phyloP scores from a whole-genome alignment of 1,139 yeast species.

The Diutina rugosa region DNA sequence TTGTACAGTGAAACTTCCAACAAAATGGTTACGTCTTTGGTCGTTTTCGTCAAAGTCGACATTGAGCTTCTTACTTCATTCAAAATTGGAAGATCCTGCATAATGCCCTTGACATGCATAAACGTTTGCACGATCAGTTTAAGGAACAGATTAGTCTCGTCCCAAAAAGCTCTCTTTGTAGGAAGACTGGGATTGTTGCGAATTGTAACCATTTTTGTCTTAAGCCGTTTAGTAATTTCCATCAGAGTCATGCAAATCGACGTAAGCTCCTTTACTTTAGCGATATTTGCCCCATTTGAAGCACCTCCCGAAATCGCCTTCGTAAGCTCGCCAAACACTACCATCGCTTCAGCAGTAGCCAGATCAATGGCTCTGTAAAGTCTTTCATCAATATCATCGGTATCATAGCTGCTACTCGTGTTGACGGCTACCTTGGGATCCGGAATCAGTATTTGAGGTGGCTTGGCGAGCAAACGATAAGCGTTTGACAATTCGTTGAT shows the following conservation, averaged over 20 bases:
- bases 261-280: conserved; percentile 67
- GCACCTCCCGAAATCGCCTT: conserved; percentile 69
- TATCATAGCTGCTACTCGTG: conserved; percentile 6
- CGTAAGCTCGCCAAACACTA: conserved; percentile 68
- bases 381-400: conserved; percentile 58
- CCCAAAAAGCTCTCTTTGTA: conserved; percentile 66
- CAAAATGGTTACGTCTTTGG: conserved; percentile 79
- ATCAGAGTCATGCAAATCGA: conserved; percentile 68
- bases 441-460: not conserved
- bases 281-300: conserved; percentile 22
- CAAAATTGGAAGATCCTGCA: conserved; percentile 65
- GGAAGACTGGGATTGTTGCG: conserved; percentile 36
- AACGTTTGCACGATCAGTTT: conserved; percentile 75
- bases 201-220: conserved; percentile 41
- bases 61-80: conserved; percentile 72
- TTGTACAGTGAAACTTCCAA: conserved; percentile 44
- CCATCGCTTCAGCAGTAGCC: conserved; percentile 69
- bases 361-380: conserved; percentile 60
- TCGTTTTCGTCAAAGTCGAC: conserved; percentile 72
- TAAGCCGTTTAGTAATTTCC: conserved; percentile 63
- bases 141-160: conserved; percentile 66
- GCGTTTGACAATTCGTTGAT: conserved; percentile 69
- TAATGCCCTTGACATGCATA: conserved; percentile 73
- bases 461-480: conserved; percentile 26
- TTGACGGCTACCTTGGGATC: not conserved